Percentiles rank a stretch among this genome's conserved stretches.
These are phyloP conservation scores for Solanum medicagineum DNA, from an alignment of 257 asterid genomes.

Conservation along the genomic window DNA sequence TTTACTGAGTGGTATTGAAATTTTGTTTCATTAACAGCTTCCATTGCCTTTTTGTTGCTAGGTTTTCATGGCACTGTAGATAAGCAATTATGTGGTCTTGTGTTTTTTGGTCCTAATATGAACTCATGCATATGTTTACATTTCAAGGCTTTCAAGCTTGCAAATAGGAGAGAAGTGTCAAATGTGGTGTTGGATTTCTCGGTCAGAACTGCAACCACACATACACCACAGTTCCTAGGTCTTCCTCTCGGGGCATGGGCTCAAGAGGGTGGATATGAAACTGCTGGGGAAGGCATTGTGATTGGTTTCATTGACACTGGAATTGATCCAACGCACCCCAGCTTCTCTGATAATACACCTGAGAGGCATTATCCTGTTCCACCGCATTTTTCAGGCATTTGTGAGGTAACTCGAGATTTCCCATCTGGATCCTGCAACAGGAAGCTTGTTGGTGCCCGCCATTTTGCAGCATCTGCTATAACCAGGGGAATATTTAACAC, in stretches of 20 bases:
- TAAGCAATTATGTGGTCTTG: background rate
- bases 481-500: conserved; percentile 97
- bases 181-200: conserved; percentile 81
- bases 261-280: conserved; percentile 77
- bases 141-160: conserved; percentile 71
- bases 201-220: conserved; percentile 81
- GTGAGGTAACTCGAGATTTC: conserved; percentile 93
- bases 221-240: conserved; percentile 94
- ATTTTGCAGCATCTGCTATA: conserved; percentile 97
- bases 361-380: conserved; percentile 74
- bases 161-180: conserved; percentile 61
- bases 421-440: conserved; percentile 99
- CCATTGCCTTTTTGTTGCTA: background rate
- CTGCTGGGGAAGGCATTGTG: conserved; percentile 93
- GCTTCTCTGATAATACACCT: conserved; percentile 65
- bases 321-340: conserved; percentile 84
- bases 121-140: background rate
- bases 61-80: background rate
- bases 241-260: conserved; percentile 97
- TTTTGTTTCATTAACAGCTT: background rate
- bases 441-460: conserved; percentile 95
- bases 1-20: background rate
- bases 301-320: conserved; percentile 94
- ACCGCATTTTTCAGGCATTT: conserved; percentile 71
- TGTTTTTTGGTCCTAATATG: background rate